A percentile compares a stretch with the other conserved stretches of the same genome.
Conservation (phyloP, 2,329 filamentous ascomycete species). For the Cytospora schulzeri region DNA sequence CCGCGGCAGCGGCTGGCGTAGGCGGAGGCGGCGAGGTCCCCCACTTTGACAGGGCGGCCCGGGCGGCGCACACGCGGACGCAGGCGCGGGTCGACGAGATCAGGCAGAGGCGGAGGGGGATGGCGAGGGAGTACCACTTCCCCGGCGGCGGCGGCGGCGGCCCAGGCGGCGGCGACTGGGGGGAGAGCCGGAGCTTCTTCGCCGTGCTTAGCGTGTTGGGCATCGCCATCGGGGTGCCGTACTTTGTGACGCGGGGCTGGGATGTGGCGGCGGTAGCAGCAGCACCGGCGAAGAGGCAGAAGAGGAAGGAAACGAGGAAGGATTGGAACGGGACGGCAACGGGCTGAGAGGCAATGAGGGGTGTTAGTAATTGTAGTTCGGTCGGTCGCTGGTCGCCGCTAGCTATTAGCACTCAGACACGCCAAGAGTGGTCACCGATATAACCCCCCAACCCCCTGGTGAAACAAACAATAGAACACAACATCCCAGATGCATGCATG, state of each 20-base stretch:
- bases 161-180: conserved; percentile 34
- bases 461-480: neutral
- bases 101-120: conserved; percentile 36
- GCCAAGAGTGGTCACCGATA: neutral
- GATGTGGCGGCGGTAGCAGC: no score
- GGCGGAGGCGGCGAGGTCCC: no score
- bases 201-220: conserved; percentile 51
- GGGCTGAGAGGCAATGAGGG: neutral
- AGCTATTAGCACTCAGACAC: neutral
- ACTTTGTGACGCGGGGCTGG: conserved; percentile 43
- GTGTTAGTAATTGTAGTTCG: no score
- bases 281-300: conserved; percentile 19
- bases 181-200: conserved; percentile 48
- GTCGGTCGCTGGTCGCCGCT: no score
- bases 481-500: neutral
- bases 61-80: conserved; percentile 69
- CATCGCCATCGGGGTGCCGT: conserved; percentile 49
- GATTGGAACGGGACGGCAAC: conserved; percentile 17
- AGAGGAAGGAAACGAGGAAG: conserved; percentile 32
- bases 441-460: no score
- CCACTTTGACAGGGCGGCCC: conserved; percentile 74
- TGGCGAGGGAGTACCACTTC: conserved; percentile 43
- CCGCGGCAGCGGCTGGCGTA: conserved; percentile 39
- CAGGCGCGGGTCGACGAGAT: conserved; percentile 64
- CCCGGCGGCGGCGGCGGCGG: conserved; percentile 36